Evolutionary conservation across 1,284 basidiomycete genomes (phyloP).

Genomic region (Fomitopsis pinicola): DNA sequence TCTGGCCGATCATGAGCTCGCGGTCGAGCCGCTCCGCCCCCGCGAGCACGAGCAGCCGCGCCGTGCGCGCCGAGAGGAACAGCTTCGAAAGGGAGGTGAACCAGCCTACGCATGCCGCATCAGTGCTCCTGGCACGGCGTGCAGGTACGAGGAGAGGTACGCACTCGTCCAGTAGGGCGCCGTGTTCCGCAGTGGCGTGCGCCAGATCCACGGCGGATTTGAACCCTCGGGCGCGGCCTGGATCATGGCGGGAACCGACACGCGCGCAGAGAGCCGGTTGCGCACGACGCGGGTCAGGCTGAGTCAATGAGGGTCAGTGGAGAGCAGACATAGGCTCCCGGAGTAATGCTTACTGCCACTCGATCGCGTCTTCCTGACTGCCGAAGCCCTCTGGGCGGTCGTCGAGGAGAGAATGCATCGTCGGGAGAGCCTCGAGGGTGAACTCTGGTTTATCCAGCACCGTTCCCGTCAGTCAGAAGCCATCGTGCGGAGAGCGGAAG

Average conservation of each 20-base stretch:
- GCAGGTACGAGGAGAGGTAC: slow-evolving; percentile 18
- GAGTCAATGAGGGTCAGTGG: slow-evolving; percentile 3
- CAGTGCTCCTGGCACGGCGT: too few species aligned
- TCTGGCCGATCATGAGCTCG: slow-evolving; percentile 96
- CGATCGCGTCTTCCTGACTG: slow-evolving; percentile 80
- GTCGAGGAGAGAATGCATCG: slow-evolving; percentile 88
- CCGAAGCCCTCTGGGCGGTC: slow-evolving; percentile 83
- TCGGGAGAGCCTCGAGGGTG: slow-evolving; percentile 87
- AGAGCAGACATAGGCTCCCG: neutral
- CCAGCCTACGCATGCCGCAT: slow-evolving; percentile 60
- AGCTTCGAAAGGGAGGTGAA: slow-evolving; percentile 78
- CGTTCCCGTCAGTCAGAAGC: too few species aligned
- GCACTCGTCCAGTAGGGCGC: slow-evolving; percentile 87
- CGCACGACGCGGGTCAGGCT: slow-evolving; percentile 81
- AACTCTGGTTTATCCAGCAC: slow-evolving; percentile 54
- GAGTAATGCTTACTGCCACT: slow-evolving; percentile 83
- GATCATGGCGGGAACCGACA: slow-evolving; percentile 81
- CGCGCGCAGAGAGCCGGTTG: slow-evolving; percentile 74
- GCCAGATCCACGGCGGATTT: slow-evolving; percentile 59
- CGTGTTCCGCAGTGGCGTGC: slow-evolving; percentile 80
- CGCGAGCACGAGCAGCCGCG: slow-evolving; percentile 85
- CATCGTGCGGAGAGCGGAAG: too few species aligned
- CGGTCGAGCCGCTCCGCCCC: slow-evolving; percentile 92
- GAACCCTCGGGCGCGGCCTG: slow-evolving; percentile 42
- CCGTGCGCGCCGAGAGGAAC: slow-evolving; percentile 77